Percentiles rank a stretch among this genome's conserved stretches.
Evolutionary conservation across 306 rosid genomes (phyloP).

Genomic region (Mucuna pruriens): DNA sequence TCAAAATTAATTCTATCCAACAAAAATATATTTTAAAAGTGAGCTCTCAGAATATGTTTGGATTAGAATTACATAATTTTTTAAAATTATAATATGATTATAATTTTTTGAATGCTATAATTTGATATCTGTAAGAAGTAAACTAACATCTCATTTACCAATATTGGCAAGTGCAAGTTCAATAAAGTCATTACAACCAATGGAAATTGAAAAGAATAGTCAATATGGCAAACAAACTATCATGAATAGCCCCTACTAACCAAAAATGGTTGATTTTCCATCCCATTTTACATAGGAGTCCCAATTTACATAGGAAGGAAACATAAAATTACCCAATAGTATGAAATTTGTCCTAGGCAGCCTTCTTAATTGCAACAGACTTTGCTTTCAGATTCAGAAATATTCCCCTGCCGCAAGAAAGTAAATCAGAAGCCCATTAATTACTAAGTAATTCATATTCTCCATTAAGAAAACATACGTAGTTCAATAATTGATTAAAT

Average conservation of each 20-base stretch:
- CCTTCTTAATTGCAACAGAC: constrained; percentile 74
- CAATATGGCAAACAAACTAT: constrained; percentile 3
- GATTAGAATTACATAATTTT: no score
- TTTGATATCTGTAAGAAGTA: neutral
- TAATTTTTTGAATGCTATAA: neutral
- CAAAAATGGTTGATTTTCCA: constrained; percentile 11
- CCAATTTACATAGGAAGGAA: neutral
- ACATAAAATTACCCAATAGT: neutral
- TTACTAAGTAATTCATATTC: neutral
- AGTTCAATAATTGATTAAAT: neutral
- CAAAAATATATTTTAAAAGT: no score
- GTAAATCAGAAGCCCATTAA: constrained; percentile 29
- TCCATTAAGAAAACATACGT: neutral
- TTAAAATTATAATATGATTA: no score
- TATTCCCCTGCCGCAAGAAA: constrained; percentile 69
- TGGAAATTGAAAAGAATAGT: neutral
- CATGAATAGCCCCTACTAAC: constrained; percentile 23
- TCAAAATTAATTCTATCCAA: no score
- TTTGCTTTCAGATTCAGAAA: constrained; percentile 91
- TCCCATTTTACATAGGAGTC: constrained; percentile 4
- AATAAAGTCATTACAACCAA: constrained; percentile 9
- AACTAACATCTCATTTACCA: neutral
- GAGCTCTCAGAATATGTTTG: no score
- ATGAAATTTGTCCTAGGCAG: constrained; percentile 42
- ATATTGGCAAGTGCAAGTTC: neutral